Percentiles rank a stretch among this genome's conserved stretches.
phyloP scores from a whole-genome alignment of 345 rosid genomes.

The Citrus cavaleriei region DNA sequence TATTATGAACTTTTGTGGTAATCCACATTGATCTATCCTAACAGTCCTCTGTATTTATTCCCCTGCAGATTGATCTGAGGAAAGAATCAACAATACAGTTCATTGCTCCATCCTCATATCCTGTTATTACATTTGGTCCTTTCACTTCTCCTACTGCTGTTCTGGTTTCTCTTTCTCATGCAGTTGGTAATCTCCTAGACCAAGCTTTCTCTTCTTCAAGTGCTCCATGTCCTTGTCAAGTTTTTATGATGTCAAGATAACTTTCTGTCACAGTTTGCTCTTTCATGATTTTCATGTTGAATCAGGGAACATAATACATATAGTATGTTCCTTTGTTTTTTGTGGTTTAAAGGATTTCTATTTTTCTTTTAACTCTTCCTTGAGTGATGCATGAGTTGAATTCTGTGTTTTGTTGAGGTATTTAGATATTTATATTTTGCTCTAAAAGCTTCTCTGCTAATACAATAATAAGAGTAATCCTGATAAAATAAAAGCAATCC shows the following conservation, averaged over 20 bases:
- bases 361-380: not conserved
- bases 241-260: slow-evolving; percentile 1
- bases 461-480: not conserved
- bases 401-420: no score
- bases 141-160: slow-evolving; percentile 70
- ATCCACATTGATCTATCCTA: not conserved
- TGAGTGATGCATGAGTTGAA: not conserved
- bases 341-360: not conserved
- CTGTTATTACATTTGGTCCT: slow-evolving; percentile 85
- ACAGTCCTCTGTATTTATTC: slow-evolving; percentile 10
- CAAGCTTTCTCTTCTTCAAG: not conserved
- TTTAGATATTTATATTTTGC: no score
- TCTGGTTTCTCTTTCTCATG: slow-evolving; percentile 66
- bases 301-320: not conserved
- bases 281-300: not conserved
- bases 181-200: slow-evolving; percentile 53
- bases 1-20: not conserved
- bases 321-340: not conserved
- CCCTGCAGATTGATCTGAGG: slow-evolving; percentile 80
- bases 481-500: not conserved
- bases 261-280: not conserved
- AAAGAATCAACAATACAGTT: slow-evolving; percentile 47
- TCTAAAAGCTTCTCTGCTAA: not conserved
- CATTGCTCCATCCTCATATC: slow-evolving; percentile 57
- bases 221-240: not conserved